Conservation (phyloP, 1,284 basidiomycete genomes). For the Microbotryum saponariae region DNA sequence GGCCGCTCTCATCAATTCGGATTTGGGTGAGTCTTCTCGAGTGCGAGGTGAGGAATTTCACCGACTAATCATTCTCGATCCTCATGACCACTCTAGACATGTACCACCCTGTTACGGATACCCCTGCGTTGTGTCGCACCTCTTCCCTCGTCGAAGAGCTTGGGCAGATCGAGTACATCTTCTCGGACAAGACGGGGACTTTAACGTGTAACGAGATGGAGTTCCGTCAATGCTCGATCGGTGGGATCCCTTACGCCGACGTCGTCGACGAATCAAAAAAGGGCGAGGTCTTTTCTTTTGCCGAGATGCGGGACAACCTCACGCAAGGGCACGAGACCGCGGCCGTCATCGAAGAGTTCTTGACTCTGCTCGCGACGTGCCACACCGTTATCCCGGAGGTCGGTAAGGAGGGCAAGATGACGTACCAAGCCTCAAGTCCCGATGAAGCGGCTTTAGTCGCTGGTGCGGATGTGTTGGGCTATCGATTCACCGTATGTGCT, state of each 20-base stretch:
- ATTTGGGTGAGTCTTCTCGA: constrained; percentile 42
- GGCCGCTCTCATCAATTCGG: constrained; percentile 92
- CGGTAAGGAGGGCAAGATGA: constrained; percentile 54
- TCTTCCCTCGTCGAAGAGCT: constrained; percentile 97
- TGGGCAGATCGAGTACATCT: constrained; percentile 97
- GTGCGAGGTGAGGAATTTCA: neutral
- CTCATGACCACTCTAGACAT: constrained; percentile 36
- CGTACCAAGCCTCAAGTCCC: constrained; percentile 93
- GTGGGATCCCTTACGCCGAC: constrained; percentile 81
- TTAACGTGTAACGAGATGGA: constrained; percentile 97
- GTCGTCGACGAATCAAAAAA: constrained; percentile 73
- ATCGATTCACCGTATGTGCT: constrained; percentile 75
- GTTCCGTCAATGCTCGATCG: constrained; percentile 84
- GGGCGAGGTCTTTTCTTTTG: constrained; percentile 46
- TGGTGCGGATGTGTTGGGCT: constrained; percentile 86
- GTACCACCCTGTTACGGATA: constrained; percentile 90
- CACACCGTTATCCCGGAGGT: constrained; percentile 99
- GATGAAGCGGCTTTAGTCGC: constrained; percentile 95
- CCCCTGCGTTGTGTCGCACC: constrained; percentile 90
- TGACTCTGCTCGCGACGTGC: constrained; percentile 86
- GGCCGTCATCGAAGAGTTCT: constrained; percentile 68
- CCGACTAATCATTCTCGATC: neutral
- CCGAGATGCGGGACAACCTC: constrained; percentile 42
- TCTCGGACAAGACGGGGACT: constrained; percentile 97
- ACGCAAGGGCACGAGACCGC: constrained; percentile 43